Evolutionary conservation across 1,284 basidiomycete species (phyloP), one percentile per base, ranked within the genome.

Genomic region (Takashimella tepidaria): DNA sequence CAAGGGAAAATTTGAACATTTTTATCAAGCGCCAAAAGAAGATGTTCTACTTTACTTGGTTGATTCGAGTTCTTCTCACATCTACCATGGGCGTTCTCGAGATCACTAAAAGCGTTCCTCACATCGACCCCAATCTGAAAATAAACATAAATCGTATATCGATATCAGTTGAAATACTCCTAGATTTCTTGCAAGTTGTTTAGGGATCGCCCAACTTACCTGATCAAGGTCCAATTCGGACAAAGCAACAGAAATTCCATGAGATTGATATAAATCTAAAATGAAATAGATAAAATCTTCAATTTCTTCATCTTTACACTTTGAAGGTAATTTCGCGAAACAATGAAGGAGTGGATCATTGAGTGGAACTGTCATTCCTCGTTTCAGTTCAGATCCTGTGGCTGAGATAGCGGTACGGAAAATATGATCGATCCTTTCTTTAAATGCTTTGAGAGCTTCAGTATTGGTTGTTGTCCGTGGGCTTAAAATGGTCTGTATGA

Each of bases 201-300:
- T n/a, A n/a, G n/a, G n/a, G n/a, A n/a, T n/a, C 3, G n/a, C 43
- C 8, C 26, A 26, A 59, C 77, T 61, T 47, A 92, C 84, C 67
- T 90, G 87, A 67, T 91, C 88, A 51, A 96, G 81, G 67, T 98
- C 96, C 13, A 97, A 83, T 72, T 99, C 96, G 37, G 92, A 88
- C 26, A 88, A 84, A 0, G 91, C 90, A 20, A 98, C 83, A 0
- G 88, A 85, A 5, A 91, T 81, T 1, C 93, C 95, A 63, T 92
- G 85, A 74, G 95, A 89, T 66, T 96, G 92, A 71, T 93, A 92
- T 0, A 93, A 81, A 68, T 98, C 96, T 47, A 98, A 80, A 21
- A 96, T 82, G 75, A 96, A 98, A 74, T 95, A 96, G 5, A 92
- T 83, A 40, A 98, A 77, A 68, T 99, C 96, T 70, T 98, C 93